A percentile compares a stretch with the other conserved stretches of the same genome.
Conservation (phyloP, 192 early-diverging fungal genomes). For the Thamnidium elegans region DNA sequence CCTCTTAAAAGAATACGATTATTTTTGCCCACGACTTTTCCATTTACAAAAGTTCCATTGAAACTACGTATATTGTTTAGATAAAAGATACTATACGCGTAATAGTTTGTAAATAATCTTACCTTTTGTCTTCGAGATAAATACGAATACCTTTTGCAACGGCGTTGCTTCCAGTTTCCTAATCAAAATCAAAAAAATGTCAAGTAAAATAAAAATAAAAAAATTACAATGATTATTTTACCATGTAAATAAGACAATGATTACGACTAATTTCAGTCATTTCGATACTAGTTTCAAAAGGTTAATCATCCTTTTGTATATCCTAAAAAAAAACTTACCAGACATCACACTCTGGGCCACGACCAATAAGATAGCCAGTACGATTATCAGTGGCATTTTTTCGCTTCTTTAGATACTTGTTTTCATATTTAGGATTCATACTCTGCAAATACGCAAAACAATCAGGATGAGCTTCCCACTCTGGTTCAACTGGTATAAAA, state of each 20-base stretch:
- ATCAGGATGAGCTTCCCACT: background rate
- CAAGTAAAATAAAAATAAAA: too few relatives aligned
- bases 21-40: background rate
- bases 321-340: background rate
- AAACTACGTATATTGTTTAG: background rate
- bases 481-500: background rate
- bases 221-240: too few relatives aligned
- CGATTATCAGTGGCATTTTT: background rate
- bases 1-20: slow-evolving; percentile 6
- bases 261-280: slow-evolving; percentile 2
- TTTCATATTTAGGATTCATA: background rate
- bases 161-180: slow-evolving; percentile 14
- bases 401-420: background rate
- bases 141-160: slow-evolving; percentile 11
- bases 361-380: slow-evolving; percentile 14
- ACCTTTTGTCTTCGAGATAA: slow-evolving; percentile 18
- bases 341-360: slow-evolving; percentile 2
- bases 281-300: too few relatives aligned
- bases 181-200: background rate
- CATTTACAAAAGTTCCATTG: slow-evolving; percentile 20
- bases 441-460: slow-evolving; percentile 1
- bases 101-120: background rate
- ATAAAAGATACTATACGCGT: background rate
- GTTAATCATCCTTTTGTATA: background rate
- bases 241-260: slow-evolving; percentile 23